Base-by-base conservation (phyloP, 2,329 filamentous ascomycete species). In the Cladosporium oxysporum region DNA sequence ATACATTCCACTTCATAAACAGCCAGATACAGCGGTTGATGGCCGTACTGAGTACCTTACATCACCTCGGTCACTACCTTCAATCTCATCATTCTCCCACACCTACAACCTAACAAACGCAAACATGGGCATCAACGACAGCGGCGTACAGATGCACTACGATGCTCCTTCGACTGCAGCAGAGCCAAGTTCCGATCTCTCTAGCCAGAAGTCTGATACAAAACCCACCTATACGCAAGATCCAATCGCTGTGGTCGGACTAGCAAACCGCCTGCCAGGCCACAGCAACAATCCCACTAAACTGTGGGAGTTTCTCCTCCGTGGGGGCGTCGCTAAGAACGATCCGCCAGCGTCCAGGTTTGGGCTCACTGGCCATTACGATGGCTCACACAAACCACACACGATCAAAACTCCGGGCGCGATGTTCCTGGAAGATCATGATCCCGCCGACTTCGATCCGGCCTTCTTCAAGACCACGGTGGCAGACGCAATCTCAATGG, bases 401-500 rank as follows among this genome's bases (percentile, higher is more conserved):
- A 49, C 44, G 23, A 21, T 49, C 44, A 49, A 49, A 14, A 49
- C 44, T 26, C 44, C 44, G 44, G 44, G 44, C 23, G 44, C 44
- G 5, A 49, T 49, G 44, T 49, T 49, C 23, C 44, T 49, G 18
- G 44, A 49, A 49, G n/a, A 49, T 26, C 44, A 49, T 26, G 44
- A 49, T 21, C 44, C 44, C 23, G 44, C 44, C 3, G 44, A 63
- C 10, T 74, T 74, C 57, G 73, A 75, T 52, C 68, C 68, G 12
- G 50, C 66, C 1, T 75, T 75, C 62, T 75, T 75, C 65, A 64
- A 64, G n/a, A 68, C 71, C 26, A 67, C 53, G 44, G 64, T 64
- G 3, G 59, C 59, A n/a, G 72, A 75, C 50, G 72, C 69, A 33
- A 64, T 68, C 23, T 67, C 67, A 31, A 72, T 74, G 66, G 31